phyloP scores from a whole-genome alignment of 164 flowering plant genomes.

The Buxus sempervirens region DNA sequence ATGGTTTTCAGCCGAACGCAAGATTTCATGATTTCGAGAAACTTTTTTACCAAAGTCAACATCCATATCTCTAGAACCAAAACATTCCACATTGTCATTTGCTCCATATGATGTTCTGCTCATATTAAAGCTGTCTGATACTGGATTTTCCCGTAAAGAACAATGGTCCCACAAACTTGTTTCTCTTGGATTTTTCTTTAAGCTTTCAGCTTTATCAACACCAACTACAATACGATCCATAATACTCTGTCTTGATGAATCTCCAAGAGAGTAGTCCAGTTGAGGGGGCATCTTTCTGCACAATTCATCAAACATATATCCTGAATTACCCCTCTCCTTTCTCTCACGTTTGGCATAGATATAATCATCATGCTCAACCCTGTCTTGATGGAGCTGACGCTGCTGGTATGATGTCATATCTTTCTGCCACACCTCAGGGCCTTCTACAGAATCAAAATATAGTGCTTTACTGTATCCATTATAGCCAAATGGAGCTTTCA shows the following conservation, averaged over 20 bases:
- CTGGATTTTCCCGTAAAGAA: slow-evolving; percentile 18
- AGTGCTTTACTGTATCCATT: slow-evolving; percentile 9
- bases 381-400: slow-evolving; percentile 10
- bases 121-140: slow-evolving; percentile 12
- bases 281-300: slow-evolving; percentile 15
- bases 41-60: slow-evolving; percentile 16
- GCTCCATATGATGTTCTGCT: slow-evolving; percentile 8
- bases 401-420: slow-evolving; percentile 13
- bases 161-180: slow-evolving; percentile 22
- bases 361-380: slow-evolving; percentile 16
- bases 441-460: slow-evolving; percentile 8
- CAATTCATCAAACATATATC: slow-evolving; percentile 17
- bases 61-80: slow-evolving; percentile 20
- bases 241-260: slow-evolving; percentile 14
- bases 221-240: slow-evolving; percentile 18
- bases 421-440: slow-evolving; percentile 8
- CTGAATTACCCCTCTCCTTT: slow-evolving; percentile 19
- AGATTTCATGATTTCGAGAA: slow-evolving; percentile 16
- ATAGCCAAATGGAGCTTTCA: background rate
- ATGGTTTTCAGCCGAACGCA: slow-evolving; percentile 18
- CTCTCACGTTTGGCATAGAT: slow-evolving; percentile 22
- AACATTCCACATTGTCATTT: slow-evolving; percentile 22
- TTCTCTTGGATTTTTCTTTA: slow-evolving; percentile 12
- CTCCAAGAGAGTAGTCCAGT: slow-evolving; percentile 24
- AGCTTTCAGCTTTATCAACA: slow-evolving; percentile 17